Base-by-base conservation (phyloP, 352 stramenopile species). In the Phytophthora vignae region DNA sequence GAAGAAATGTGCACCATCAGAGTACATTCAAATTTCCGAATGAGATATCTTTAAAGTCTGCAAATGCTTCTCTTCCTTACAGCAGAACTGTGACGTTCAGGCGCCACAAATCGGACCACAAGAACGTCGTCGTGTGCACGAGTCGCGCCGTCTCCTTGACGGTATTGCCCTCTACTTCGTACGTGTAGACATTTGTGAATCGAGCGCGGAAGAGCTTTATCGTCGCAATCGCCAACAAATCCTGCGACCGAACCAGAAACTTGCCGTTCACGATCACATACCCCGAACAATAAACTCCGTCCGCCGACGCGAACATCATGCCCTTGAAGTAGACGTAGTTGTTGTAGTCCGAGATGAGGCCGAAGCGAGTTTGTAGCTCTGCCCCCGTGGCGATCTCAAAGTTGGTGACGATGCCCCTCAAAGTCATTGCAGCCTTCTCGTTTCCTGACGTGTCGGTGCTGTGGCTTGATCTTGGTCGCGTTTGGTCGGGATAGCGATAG, bases 261-360 rank as follows among this genome's bases (percentile, higher is more conserved):
- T 76, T 78, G 36, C 64, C 55, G 53, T 77, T 78, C 2, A 69
- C 76, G 15, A 83, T 69, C 38, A 83, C 76, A 63, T 71, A 82
- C 6, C 71, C 76, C 9, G 59, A 75, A 44, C 68, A 73, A 42
- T 75, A 83, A 27, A 81, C 78, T 7, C 73, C 76, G 17, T 79
- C 74, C 1, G 70, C 60, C 5, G 65, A 74, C 29, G 73, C 73
- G 36, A 76, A 81, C 50, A 78, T 79, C 52, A 81, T 64, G 8
- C 77, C 73, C 44, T 81, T 77, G 63, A 79, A 77, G 53, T 60
- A 71, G 12, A 73, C 53, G 61, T 73, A 78, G 42, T 81, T 78
- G 31, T 73, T 68, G 55, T 76, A 82, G n/a, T 76, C 58, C 1
- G 60, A 81, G 19, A 82, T 60, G 22, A 84, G 33, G 0, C 77